Percentiles rank a stretch among this genome's conserved stretches.
Evolutionary conservation across 495 filamentous ascomycete genomes (phyloP).

Genomic region (Penicillium steckii): DNA sequence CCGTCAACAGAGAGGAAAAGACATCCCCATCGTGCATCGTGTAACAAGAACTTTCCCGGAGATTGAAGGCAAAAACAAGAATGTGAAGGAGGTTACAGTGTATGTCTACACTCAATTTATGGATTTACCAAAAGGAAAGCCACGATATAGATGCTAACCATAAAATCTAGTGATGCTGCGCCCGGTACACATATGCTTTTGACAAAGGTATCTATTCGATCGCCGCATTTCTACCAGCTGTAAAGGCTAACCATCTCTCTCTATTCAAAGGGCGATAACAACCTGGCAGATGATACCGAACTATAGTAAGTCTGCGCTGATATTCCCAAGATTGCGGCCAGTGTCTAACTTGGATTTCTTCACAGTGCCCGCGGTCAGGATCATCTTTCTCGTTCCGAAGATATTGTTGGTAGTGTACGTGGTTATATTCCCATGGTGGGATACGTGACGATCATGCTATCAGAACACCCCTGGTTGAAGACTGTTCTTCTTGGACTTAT

Average conservation of each 20-base stretch:
- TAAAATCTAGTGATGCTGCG: conserved; percentile 20
- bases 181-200: conserved; percentile 54
- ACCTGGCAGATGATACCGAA: conserved; percentile 89
- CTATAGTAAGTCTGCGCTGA: conserved; percentile 36
- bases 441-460: conserved; percentile 95
- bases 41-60: conserved; percentile 56
- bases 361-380: conserved; percentile 74
- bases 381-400: conserved; percentile 75
- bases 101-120: conserved; percentile 13
- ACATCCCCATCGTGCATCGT: conserved; percentile 28
- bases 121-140: not conserved
- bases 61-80: conserved; percentile 46
- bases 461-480: conserved; percentile 97
- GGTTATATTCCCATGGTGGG: conserved; percentile 95
- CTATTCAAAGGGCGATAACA: conserved; percentile 75
- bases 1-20: conserved; percentile 19
- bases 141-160: conserved; percentile 7
- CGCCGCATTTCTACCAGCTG: not conserved
- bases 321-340: not conserved
- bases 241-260: not conserved
- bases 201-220: conserved; percentile 60
- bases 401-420: conserved; percentile 91
- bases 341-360: not conserved
- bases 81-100: conserved; percentile 38
- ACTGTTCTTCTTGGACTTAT: conserved; percentile 90